phyloP scores from a whole-genome alignment of 1,139 yeast species.

The Debaryomycetaceae sp. region DNA sequence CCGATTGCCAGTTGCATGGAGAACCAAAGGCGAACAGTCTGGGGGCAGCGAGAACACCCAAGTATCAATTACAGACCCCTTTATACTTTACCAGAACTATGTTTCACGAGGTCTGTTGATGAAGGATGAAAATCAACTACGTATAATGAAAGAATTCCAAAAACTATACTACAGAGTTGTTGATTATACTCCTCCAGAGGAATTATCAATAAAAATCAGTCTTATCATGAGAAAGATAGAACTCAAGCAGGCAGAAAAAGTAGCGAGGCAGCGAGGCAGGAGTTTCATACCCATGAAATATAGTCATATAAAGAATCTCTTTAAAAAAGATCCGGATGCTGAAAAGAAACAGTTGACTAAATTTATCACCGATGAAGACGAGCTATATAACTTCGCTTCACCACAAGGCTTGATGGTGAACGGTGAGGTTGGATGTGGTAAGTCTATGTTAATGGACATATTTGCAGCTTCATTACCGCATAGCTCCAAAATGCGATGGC shows the following conservation, averaged over 20 bases:
- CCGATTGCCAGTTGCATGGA: slow-evolving; percentile 20
- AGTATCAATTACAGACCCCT: slow-evolving; percentile 62
- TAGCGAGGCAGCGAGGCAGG: slow-evolving; percentile 8
- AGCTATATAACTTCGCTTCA: slow-evolving; percentile 48
- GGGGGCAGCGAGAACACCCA: slow-evolving; percentile 5
- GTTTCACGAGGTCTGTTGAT: slow-evolving; percentile 49
- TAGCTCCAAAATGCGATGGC: slow-evolving; percentile 65
- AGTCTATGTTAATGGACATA: slow-evolving; percentile 69
- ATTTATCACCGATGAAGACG: slow-evolving; percentile 63
- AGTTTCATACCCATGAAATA: slow-evolving; percentile 13
- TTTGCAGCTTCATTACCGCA: slow-evolving; percentile 67
- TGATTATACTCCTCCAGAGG: slow-evolving; percentile 58
- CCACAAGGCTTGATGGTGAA: slow-evolving; percentile 66
- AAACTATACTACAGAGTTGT: slow-evolving; percentile 56
- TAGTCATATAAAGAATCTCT: slow-evolving; percentile 18
- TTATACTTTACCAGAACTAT: slow-evolving; percentile 51
- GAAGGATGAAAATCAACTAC: slow-evolving; percentile 55
- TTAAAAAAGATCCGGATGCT: slow-evolving; percentile 24
- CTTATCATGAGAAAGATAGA: slow-evolving; percentile 48
- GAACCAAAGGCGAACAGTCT: background rate
- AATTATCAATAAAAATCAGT: slow-evolving; percentile 45
- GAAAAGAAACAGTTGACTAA: slow-evolving; percentile 37
- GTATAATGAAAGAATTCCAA: slow-evolving; percentile 65
- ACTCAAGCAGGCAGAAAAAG: slow-evolving; percentile 23
- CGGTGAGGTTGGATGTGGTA: slow-evolving; percentile 78